phyloP scores from a whole-genome alignment of 2,329 filamentous ascomycete genomes.

The Fonsecaea pedrosoi region DNA sequence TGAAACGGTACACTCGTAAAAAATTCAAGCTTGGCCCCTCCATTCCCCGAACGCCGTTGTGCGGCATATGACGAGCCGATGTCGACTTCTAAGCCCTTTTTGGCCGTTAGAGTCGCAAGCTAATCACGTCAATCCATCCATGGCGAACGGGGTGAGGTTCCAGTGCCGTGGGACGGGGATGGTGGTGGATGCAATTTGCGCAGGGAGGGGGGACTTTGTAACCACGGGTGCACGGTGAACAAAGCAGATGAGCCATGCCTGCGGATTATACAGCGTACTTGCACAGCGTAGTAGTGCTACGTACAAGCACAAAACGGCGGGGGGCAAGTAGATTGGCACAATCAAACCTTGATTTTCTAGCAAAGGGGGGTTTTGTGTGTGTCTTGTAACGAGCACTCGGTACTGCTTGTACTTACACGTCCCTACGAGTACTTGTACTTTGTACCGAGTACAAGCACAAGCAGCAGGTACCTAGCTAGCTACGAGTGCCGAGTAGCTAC shows the following conservation, averaged over 20 bases:
- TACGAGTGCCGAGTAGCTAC: neutral
- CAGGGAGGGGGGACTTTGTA: neutral
- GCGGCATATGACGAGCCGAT: slow-evolving; percentile 3
- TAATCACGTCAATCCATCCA: slow-evolving; percentile 5
- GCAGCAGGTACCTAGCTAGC: too few species aligned
- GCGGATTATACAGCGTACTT: too few species aligned
- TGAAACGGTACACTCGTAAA: too few species aligned
- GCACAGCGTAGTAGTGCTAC: neutral
- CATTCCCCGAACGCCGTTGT: neutral
- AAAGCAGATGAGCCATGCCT: neutral
- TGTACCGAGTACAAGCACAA: too few species aligned
- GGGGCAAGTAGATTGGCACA: neutral
- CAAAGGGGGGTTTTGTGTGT: neutral
- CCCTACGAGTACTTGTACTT: too few species aligned
- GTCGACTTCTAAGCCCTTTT: neutral
- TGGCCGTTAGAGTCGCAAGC: neutral
- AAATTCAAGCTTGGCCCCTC: too few species aligned
- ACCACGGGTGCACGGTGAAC: neutral
- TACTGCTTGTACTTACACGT: too few species aligned
- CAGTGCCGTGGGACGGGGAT: neutral
- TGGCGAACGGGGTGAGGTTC: neutral
- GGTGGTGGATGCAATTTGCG: slow-evolving; percentile 4
- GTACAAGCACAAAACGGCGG: neutral
- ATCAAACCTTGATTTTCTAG: slow-evolving; percentile 3
- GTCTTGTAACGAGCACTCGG: too few species aligned